phyloP scores from a whole-genome alignment of 2,329 filamentous ascomycete species.

The Monosporascus sp. region DNA sequence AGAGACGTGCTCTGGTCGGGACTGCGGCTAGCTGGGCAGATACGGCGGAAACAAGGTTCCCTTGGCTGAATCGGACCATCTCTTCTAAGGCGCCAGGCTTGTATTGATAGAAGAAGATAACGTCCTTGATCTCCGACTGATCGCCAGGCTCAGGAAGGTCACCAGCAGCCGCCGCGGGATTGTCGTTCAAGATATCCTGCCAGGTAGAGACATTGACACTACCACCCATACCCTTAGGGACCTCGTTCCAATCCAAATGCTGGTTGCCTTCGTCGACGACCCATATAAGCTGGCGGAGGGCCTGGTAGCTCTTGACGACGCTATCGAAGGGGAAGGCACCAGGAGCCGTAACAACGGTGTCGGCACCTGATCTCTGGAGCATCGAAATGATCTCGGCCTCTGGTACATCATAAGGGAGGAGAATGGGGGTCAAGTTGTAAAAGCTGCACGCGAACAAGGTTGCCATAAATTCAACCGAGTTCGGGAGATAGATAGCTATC shows the following conservation, averaged over 20 bases:
- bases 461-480: slow-evolving; percentile 82
- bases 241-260: slow-evolving; percentile 93
- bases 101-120: slow-evolving; percentile 64
- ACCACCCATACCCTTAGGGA: slow-evolving; percentile 70
- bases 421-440: slow-evolving; percentile 77
- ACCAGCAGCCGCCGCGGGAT: slow-evolving; percentile 49
- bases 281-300: slow-evolving; percentile 78
- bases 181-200: slow-evolving; percentile 80
- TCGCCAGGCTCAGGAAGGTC: slow-evolving; percentile 62
- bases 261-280: slow-evolving; percentile 85
- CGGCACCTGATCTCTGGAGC: slow-evolving; percentile 67
- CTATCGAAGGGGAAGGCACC: slow-evolving; percentile 79
- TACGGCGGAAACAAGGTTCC: slow-evolving; percentile 82
- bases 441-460: slow-evolving; percentile 85
- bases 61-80: slow-evolving; percentile 75
- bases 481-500: slow-evolving; percentile 86
- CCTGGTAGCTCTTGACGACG: slow-evolving; percentile 63
- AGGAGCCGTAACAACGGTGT: slow-evolving; percentile 77
- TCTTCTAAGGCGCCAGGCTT: slow-evolving; percentile 51
- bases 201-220: slow-evolving; percentile 82
- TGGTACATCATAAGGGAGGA: slow-evolving; percentile 77
- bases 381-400: slow-evolving; percentile 65
- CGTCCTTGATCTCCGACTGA: slow-evolving; percentile 45
- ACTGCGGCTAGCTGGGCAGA: slow-evolving; percentile 72
- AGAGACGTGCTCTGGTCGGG: slow-evolving; percentile 69